A percentile compares a stretch with the other conserved stretches of the same genome.
phyloP scores from a whole-genome alignment of 306 rosid genomes.

The Trifolium repens region DNA sequence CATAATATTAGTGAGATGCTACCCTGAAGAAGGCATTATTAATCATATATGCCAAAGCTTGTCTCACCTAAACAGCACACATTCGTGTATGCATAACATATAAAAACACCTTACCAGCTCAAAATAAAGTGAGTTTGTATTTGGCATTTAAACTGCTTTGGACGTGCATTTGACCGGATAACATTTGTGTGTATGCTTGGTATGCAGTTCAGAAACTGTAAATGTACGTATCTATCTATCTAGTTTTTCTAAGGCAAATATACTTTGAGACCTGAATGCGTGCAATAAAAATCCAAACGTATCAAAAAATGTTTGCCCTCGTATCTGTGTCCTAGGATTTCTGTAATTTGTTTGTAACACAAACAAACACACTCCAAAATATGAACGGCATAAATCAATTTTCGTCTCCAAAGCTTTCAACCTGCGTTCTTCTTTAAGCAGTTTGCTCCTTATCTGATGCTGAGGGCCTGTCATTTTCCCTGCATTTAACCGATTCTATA shows the following conservation, averaged over 20 bases:
- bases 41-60: background rate
- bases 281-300: slow-evolving; percentile 5
- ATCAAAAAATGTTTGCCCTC: background rate
- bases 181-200: background rate
- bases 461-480: background rate
- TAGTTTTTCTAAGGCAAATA: background rate
- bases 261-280: background rate
- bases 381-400: slow-evolving; percentile 5
- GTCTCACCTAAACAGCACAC: background rate
- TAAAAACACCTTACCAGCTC: background rate
- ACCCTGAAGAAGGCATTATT: background rate
- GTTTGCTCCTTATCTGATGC: slow-evolving; percentile 7
- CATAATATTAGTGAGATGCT: background rate
- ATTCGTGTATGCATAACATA: background rate
- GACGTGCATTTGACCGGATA: background rate
- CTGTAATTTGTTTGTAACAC: background rate
- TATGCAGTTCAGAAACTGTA: background rate
- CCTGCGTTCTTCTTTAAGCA: slow-evolving; percentile 15
- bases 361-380: slow-evolving; percentile 13
- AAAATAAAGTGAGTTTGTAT: background rate
- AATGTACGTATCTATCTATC: background rate
- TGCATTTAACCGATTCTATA: slow-evolving; percentile 24
- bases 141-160: background rate
- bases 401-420: background rate
- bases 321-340: background rate